Conservation (phyloP, 495 filamentous ascomycete species). For the Penicillium alfredii region DNA sequence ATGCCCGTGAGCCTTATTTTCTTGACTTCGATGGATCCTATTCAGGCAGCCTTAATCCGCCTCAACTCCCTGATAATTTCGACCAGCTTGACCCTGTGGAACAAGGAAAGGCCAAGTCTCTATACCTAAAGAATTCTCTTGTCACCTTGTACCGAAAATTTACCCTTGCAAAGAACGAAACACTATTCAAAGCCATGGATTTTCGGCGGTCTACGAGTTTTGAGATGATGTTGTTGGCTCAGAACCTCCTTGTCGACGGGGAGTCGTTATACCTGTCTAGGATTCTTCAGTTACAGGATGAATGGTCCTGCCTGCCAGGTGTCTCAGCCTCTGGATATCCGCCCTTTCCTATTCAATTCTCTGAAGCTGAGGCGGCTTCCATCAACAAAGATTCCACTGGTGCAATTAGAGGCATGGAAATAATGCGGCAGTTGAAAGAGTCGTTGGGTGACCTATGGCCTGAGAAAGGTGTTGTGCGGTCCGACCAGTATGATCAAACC, state of each 20-base stretch:
- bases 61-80: constrained; percentile 15
- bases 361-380: constrained; percentile 11
- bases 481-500: constrained; percentile 6
- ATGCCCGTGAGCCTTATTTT: constrained; percentile 20
- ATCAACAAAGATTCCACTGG: constrained; percentile 21
- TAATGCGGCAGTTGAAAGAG: constrained; percentile 17
- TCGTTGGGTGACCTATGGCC: constrained; percentile 18
- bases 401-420: constrained; percentile 19
- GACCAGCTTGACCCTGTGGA: constrained; percentile 13
- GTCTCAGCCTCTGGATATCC: constrained; percentile 19
- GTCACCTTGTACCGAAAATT: constrained; percentile 12
- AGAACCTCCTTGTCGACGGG: constrained; percentile 21
- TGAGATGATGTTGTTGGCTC: constrained; percentile 16
- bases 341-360: constrained; percentile 18
- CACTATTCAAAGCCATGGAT: constrained; percentile 20
- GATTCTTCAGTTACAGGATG: constrained; percentile 16
- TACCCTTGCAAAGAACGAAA: constrained; percentile 8
- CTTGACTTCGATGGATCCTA: constrained; percentile 23
- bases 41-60: constrained; percentile 10
- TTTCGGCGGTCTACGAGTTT: constrained; percentile 17
- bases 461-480: constrained; percentile 18
- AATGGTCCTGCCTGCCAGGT: constrained; percentile 20
- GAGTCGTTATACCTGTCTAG: constrained; percentile 21
- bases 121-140: constrained; percentile 20
- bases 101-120: constrained; percentile 14